Base-by-base conservation (phyloP, 345 rosid genomes). In the Pugionium cornutum region DNA sequence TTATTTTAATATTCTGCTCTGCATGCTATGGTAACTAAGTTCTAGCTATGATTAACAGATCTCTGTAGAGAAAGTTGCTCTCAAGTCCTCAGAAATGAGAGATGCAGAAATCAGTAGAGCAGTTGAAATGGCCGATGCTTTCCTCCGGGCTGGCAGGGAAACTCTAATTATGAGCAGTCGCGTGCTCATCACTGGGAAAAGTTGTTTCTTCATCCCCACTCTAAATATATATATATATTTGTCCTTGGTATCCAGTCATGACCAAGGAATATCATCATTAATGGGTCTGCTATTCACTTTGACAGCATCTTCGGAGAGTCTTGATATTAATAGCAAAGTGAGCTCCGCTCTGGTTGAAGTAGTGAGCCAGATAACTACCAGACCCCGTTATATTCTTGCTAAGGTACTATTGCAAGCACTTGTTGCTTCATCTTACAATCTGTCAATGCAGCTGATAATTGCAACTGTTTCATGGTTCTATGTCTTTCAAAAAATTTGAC, bases 341-440 rank as follows among this genome's bases (percentile, higher is more conserved):
- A 92, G 98, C 85, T 89, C 98, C 58, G 97, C 98, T 3, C 73
- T 92, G 63, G 98, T 92, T 70, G 97, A 92, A 81, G 80, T 89
- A 68, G 95, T 89, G 60, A 82, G 83, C 75, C 78, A 78, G 72
- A 86, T 92, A 76, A 79, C 79, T 28, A 80, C 85, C 37, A 82
- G 94, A 75, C 98, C 98, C 61, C 92, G 98, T 46, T 92, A 89
- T 73, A 89, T 92, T 72, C 92, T 92, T 57, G 98, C 98, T 45
- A 92, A 92, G 98, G 98, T 91, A 78, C 33, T 50, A 67, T 39
- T 48, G 48, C 18, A 27, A 18, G 32, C 52, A 25, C 52, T 57
- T 65, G 9, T 64, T 66, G 48, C 49, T 66, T 57, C 10, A 18
- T 50, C 50, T 35, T 26, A 56, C 53, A 57, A 47, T 55, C 37